Evolutionary conservation across 2,329 filamentous ascomycete genomes (phyloP).

Genomic region (Trichothecium roseum): DNA sequence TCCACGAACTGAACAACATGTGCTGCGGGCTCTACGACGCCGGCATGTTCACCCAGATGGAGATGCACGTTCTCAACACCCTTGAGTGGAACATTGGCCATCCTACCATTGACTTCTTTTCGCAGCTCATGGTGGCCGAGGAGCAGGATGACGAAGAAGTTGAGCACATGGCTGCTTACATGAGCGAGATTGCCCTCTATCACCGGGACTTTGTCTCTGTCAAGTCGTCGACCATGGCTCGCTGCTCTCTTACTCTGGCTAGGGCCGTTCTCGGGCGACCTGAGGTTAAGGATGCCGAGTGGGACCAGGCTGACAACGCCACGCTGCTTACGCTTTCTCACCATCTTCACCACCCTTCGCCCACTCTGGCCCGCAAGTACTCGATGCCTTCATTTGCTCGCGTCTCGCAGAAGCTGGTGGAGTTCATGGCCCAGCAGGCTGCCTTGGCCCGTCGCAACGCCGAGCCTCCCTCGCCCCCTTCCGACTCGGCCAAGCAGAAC

Average conservation of each 20-base stretch:
- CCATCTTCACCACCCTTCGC: constrained; percentile 47
- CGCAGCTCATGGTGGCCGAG: constrained; percentile 77
- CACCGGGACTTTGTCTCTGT: constrained; percentile 95
- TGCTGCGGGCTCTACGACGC: constrained; percentile 97
- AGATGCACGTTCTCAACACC: constrained; percentile 98
- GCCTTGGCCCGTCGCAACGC: constrained; percentile 38
- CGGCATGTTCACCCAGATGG: constrained; percentile 99
- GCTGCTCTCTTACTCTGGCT: constrained; percentile 75
- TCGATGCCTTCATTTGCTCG: constrained; percentile 41
- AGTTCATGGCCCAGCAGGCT: constrained; percentile 50
- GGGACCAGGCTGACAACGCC: constrained; percentile 62
- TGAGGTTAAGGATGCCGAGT: constrained; percentile 66
- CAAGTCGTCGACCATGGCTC: constrained; percentile 81
- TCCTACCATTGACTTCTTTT: constrained; percentile 89
- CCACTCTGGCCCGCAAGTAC: constrained; percentile 50
- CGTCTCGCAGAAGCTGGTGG: constrained; percentile 44
- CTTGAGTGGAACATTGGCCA: constrained; percentile 94
- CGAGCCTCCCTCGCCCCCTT: constrained; percentile 50
- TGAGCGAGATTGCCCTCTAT: constrained; percentile 90
- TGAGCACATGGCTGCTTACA: constrained; percentile 89
- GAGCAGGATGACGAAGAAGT: constrained; percentile 72
- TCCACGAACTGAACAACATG: constrained; percentile 96
- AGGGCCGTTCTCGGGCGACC: constrained; percentile 75
- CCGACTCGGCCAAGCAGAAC: constrained; percentile 38
- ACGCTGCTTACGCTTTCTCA: constrained; percentile 51